Evolutionary conservation across 768 basidiomycete species (phyloP).

Genomic region (Lactifluus subvellereus): DNA sequence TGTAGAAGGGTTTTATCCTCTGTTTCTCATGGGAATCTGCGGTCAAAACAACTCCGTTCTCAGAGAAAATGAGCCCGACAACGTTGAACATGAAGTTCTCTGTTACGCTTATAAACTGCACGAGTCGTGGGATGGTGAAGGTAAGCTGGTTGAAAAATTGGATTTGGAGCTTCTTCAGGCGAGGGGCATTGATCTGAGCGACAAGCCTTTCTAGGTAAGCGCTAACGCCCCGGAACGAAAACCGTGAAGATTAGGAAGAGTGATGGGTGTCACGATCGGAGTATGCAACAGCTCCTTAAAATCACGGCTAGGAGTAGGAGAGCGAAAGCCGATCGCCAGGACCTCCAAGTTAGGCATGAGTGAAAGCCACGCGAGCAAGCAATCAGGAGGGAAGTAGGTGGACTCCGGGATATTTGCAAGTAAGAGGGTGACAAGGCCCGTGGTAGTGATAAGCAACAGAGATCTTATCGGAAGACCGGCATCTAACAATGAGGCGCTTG

Average conservation of each 20-base stretch:
- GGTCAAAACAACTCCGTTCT: background rate
- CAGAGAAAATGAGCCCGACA: background rate
- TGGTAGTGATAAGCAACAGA: background rate
- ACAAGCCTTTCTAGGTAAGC: background rate
- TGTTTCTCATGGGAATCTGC: too few species aligned
- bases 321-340: background rate
- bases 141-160: background rate
- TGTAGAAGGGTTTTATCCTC: background rate
- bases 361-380: background rate
- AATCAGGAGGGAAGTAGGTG: background rate
- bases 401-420: background rate
- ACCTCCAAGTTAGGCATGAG: background rate
- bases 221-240: background rate
- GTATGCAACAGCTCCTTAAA: background rate
- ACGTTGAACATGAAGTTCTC: background rate
- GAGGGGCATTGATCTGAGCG: background rate
- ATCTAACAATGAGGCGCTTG: background rate
- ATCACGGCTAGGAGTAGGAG: background rate
- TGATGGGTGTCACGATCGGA: background rate
- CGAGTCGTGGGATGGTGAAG: background rate
- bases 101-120: background rate
- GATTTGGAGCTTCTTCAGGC: background rate
- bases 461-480: background rate
- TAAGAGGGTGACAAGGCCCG: background rate
- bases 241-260: background rate